Evolutionary conservation across 805 yeast genomes (phyloP), one percentile per base, ranked within the genome.

Genomic region (Saccharomycopsis olivae): DNA sequence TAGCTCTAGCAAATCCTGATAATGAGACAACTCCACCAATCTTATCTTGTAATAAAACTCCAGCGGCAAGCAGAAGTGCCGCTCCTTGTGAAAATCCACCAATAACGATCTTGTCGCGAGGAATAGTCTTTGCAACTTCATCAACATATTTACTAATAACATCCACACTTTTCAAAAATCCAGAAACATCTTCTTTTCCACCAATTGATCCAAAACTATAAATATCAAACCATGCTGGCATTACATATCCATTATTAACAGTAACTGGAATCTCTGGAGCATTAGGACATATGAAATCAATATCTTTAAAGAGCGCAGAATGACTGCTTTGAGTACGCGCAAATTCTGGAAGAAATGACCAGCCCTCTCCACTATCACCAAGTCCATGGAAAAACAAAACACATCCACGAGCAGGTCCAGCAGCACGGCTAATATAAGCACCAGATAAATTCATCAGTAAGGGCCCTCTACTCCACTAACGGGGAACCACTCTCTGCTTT

Each of bases 31-130:
- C 66, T 2, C 95, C 97, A 6, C 83, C 97, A 16, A 88, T 63
- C 52, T 80, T 81, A 13, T 24, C 10, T 13, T 35, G 14, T 10
- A 27, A 14, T 15, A 15, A 6, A 6, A 17, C 20, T 11, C 20
- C 5, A 6, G 38, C 9, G 2, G 83, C 85, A 44, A 83, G 61
- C 1, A 92, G 62, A 9, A 89, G 46, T 1, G 94, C 87, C 36
- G 86, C 94, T 40, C 98, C 98, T 61, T 92, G 98, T 3, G 94
- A 80, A 56, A 92, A 92, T 0, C 98, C 98, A 27, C 97, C 97
- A 42, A 92, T 64, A n/a, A 92, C 64, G 35, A 92, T 81, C 39
- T 81, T 72, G 14, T 73, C 74, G 0, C 80, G 64, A 3, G 72
- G 66, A 27, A 82, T 69, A 8, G 79, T 74, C 5, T 51, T 50